These are phyloP conservation scores for Millerozyma acaciae DNA, from an alignment of 805 yeast species.

Conservation along the genomic window DNA sequence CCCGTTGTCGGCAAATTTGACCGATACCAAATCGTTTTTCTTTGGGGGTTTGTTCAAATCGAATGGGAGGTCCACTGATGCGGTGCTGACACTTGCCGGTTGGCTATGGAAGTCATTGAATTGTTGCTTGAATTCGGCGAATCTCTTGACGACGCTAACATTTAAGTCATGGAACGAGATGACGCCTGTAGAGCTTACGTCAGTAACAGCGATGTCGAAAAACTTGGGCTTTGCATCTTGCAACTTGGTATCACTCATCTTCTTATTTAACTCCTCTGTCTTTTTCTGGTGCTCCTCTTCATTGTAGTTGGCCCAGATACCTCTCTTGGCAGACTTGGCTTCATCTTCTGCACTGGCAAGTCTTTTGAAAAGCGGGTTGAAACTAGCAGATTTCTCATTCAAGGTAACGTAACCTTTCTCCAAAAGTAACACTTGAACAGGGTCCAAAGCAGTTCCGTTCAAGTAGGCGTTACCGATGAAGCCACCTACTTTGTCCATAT, in stretches of 20 bases:
- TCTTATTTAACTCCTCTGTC: constrained; percentile 11
- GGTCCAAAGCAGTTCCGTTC: constrained; percentile 43
- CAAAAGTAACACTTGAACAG: constrained; percentile 56
- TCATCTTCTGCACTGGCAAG: constrained; percentile 57
- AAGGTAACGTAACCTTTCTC: constrained; percentile 60
- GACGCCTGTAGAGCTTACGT: constrained; percentile 39
- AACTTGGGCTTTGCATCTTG: constrained; percentile 38
- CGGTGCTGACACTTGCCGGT: constrained; percentile 30
- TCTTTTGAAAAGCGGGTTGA: constrained; percentile 51
- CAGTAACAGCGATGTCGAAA: constrained; percentile 53
- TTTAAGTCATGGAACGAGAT: constrained; percentile 46
- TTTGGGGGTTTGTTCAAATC: constrained; percentile 42
- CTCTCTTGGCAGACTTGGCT: constrained; percentile 54
- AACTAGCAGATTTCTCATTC: constrained; percentile 62
- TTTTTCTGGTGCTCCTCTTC: constrained; percentile 35
- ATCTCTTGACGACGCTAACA: constrained; percentile 30
- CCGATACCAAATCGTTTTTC: constrained; percentile 56
- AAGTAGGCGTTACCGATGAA: constrained; percentile 69
- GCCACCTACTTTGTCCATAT: constrained; percentile 73
- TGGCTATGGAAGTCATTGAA: constrained; percentile 45
- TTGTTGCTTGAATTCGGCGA: constrained; percentile 42
- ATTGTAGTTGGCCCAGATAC: constrained; percentile 66
- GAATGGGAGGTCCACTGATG: constrained; percentile 36
- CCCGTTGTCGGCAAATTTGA: constrained; percentile 48
- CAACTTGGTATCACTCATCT: constrained; percentile 17